These are phyloP conservation scores for Chlorella sp. DNA, from an alignment of 139 green algal genomes.

Conservation along the genomic window DNA sequence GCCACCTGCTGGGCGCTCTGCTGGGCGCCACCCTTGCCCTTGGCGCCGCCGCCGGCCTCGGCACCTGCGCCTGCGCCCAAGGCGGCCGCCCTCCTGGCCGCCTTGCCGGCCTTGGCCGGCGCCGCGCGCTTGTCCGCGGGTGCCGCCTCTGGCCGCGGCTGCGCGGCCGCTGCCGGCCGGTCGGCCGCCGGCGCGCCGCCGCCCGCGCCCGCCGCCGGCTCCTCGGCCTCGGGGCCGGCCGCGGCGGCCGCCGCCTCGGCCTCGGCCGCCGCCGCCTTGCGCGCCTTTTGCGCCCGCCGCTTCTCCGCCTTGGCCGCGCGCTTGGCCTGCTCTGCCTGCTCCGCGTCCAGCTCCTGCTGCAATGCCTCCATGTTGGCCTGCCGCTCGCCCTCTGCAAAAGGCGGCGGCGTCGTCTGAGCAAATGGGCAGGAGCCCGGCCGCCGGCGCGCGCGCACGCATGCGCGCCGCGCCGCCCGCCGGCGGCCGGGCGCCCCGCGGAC, in stretches of 20 bases:
- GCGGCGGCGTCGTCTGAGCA: not conserved
- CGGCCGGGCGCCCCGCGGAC: not conserved
- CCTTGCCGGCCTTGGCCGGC: not conserved
- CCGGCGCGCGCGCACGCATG: not conserved
- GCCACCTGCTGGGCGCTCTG: not conserved
- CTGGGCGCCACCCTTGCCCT: not conserved
- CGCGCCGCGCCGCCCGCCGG: not conserved
- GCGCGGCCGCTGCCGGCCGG: no score
- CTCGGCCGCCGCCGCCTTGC: not conserved
- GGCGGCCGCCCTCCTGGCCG: not conserved
- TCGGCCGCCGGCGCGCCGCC: not conserved
- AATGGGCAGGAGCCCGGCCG: not conserved
- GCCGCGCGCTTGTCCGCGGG: not conserved
- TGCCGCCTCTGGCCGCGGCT: not conserved
- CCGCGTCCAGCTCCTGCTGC: conserved; percentile 11
- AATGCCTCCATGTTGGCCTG: conserved; percentile 24
- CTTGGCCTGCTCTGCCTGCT: not conserved
- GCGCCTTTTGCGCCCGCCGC: not conserved
- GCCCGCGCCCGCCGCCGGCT: not conserved
- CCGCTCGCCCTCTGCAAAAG: conserved; percentile 6
- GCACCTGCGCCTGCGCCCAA: not conserved
- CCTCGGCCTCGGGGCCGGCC: not conserved
- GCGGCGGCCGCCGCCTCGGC: not conserved
- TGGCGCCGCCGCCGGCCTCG: not conserved
- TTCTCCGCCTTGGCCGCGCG: conserved; percentile 5